Evolutionary conservation across 495 filamentous ascomycete species (phyloP).

Genomic region (Viridothelium virens): DNA sequence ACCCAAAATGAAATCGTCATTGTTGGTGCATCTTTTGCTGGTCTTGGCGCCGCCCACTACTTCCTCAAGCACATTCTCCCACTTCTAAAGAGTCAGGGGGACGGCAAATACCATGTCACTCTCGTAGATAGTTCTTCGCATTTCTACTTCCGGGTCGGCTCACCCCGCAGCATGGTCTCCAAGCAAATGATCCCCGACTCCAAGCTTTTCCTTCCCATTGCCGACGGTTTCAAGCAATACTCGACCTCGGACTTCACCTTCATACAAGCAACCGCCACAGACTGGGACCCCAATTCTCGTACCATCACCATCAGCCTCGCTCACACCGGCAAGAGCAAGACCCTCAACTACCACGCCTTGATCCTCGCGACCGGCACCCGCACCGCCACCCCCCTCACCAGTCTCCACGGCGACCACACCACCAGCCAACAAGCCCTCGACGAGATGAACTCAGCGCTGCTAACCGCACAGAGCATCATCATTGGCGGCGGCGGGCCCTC

Average conservation of each 20-base stretch:
- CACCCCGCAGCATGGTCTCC: slow-evolving; percentile 35
- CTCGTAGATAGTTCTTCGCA: slow-evolving; percentile 36
- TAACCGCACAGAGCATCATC: slow-evolving; percentile 37
- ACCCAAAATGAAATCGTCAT: slow-evolving; percentile 31
- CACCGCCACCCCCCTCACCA: slow-evolving; percentile 27
- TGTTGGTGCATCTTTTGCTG: slow-evolving; percentile 31
- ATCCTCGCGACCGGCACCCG: slow-evolving; percentile 36
- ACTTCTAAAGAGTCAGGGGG: slow-evolving; percentile 21
- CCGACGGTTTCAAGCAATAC: slow-evolving; percentile 35
- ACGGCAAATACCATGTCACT: slow-evolving; percentile 30
- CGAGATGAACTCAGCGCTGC: slow-evolving; percentile 24
- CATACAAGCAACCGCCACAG: slow-evolving; percentile 35
- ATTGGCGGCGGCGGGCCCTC: slow-evolving; percentile 58
- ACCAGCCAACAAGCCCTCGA: slow-evolving; percentile 23
- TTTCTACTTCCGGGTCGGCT: slow-evolving; percentile 35
- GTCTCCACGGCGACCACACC: slow-evolving; percentile 28
- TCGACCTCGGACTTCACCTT: slow-evolving; percentile 27
- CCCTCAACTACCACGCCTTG: slow-evolving; percentile 39
- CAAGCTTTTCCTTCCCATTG: slow-evolving; percentile 30
- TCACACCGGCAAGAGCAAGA: slow-evolving; percentile 14
- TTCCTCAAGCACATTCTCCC: slow-evolving; percentile 30
- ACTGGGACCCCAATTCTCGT: slow-evolving; percentile 32
- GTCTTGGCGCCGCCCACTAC: slow-evolving; percentile 23
- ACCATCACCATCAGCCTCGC: slow-evolving; percentile 27
- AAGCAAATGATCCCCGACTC: slow-evolving; percentile 30